Percentiles rank a stretch among this genome's conserved stretches.
Conservation (phyloP, 345 rosid genomes). For the Linum lewisii region DNA sequence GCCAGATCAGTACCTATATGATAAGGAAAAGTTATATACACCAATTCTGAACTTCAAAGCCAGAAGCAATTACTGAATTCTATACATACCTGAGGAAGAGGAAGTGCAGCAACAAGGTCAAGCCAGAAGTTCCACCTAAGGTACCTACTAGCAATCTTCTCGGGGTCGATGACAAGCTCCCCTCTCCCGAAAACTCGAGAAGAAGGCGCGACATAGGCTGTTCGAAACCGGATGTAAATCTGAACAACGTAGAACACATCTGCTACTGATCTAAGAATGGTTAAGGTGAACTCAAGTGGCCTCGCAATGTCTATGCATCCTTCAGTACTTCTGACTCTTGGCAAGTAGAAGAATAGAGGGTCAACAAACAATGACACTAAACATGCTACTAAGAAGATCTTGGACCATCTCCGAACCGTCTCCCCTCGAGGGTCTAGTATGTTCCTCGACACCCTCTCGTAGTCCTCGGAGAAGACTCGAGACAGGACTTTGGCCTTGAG, state of each 20-base stretch:
- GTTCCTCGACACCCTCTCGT: slow-evolving; percentile 1
- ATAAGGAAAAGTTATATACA: no score
- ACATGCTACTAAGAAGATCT: background rate
- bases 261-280: background rate
- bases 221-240: background rate
- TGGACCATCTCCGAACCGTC: background rate
- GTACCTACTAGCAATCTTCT: background rate
- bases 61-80: no score
- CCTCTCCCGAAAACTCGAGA: slow-evolving; percentile 9
- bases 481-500: slow-evolving; percentile 10
- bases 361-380: slow-evolving; percentile 1
- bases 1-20: slow-evolving; percentile 2
- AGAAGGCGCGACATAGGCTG: background rate
- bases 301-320: background rate
- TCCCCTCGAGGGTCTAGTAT: slow-evolving; percentile 7
- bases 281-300: background rate
- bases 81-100: slow-evolving; percentile 4
- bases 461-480: slow-evolving; percentile 7
- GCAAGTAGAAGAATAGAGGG: slow-evolving; percentile 8
- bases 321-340: background rate
- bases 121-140: slow-evolving; percentile 3
- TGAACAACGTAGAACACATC: slow-evolving; percentile 1
- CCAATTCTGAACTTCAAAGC: no score
- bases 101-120: slow-evolving; percentile 4
- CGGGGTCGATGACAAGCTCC: background rate